Evolutionary conservation across 768 basidiomycete species (phyloP).

Genomic region (Xerocomellus chrysenteron): DNA sequence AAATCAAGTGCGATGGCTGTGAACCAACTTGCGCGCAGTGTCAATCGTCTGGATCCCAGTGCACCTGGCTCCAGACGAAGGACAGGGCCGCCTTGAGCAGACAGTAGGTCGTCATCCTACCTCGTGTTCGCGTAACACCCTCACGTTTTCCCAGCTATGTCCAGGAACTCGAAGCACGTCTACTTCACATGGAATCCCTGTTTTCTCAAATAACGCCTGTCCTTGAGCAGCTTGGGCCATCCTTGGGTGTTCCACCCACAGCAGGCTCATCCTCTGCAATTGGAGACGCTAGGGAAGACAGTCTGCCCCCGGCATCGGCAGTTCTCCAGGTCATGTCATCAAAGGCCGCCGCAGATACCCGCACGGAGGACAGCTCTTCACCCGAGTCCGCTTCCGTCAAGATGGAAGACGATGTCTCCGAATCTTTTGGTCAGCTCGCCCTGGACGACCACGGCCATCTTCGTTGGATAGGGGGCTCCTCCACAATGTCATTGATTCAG

Average conservation of each 20-base stretch:
- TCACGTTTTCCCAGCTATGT: constrained; percentile 62
- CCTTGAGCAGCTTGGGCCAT: constrained; percentile 68
- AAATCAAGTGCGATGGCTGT: constrained; percentile 89
- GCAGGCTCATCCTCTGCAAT: constrained; percentile 29
- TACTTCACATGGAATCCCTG: constrained; percentile 86
- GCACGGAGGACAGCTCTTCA: constrained; percentile 34
- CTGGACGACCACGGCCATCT: constrained; percentile 88
- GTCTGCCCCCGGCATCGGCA: constrained; percentile 26
- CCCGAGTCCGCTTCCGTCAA: constrained; percentile 35
- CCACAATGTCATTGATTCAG: constrained; percentile 89
- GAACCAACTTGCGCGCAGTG: constrained; percentile 89
- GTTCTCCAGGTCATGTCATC: constrained; percentile 38
- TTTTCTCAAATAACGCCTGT: constrained; percentile 80
- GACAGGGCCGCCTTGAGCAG: constrained; percentile 86
- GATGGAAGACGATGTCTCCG: constrained; percentile 70
- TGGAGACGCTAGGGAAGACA: constrained; percentile 11
- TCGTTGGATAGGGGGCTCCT: constrained; percentile 91
- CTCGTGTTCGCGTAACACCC: constrained; percentile 8
- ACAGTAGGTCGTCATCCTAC: constrained; percentile 56
- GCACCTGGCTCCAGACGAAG: constrained; percentile 90
- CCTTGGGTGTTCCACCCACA: constrained; percentile 43
- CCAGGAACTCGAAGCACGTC: constrained; percentile 84
- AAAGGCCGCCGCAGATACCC: constrained; percentile 36
- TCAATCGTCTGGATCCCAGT: constrained; percentile 66
- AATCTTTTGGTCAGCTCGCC: constrained; percentile 84